Conservation (phyloP, 352 stramenopile species). For the Phytophthora europaea region DNA sequence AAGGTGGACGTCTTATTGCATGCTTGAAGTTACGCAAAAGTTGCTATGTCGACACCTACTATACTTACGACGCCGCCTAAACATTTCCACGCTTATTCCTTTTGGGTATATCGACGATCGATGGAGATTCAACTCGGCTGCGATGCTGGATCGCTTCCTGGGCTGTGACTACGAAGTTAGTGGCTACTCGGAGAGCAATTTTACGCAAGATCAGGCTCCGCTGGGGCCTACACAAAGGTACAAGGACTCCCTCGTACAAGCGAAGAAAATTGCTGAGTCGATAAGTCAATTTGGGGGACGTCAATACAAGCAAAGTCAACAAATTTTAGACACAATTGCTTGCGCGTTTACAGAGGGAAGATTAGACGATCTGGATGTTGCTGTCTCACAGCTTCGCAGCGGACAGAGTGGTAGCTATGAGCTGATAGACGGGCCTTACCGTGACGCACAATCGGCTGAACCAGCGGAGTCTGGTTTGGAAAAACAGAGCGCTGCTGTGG, state of each 20-base stretch:
- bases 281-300: background rate
- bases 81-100: background rate
- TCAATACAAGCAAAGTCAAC: background rate
- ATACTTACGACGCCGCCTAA: conserved; percentile 4
- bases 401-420: no score
- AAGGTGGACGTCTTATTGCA: conserved; percentile 2
- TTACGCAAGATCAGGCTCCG: background rate
- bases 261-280: background rate
- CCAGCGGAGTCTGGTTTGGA: no score
- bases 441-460: no score
- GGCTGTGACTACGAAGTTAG: background rate
- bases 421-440: no score
- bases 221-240: background rate
- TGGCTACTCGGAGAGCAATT: background rate
- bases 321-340: no score
- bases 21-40: background rate
- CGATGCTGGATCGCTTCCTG: conserved; percentile 7
- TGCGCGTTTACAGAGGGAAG: no score
- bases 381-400: no score
- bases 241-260: background rate
- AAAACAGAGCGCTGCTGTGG: no score
- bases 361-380: no score
- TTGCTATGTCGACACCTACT: conserved; percentile 4
- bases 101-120: background rate
- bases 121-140: conserved; percentile 5